A percentile compares a stretch with the other conserved stretches of the same genome.
Evolutionary conservation across 495 filamentous ascomycete genomes (phyloP).

Genomic region (Hypoxylon trugodes): DNA sequence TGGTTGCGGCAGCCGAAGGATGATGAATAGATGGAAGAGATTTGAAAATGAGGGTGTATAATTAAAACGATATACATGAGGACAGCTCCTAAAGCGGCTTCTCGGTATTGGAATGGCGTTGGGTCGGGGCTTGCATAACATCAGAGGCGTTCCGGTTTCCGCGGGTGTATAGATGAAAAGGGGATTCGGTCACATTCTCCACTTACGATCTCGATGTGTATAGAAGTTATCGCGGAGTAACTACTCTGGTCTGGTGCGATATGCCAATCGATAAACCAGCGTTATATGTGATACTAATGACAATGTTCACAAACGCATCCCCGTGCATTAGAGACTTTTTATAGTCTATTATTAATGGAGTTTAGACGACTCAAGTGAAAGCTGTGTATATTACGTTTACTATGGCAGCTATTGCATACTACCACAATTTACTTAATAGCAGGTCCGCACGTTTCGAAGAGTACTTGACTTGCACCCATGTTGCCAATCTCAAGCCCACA

Average conservation of each 20-base stretch:
- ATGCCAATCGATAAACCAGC: no score
- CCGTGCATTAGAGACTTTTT: no score
- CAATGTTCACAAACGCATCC: no score
- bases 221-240: constrained; percentile 2
- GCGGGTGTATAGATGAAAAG: constrained; percentile 3
- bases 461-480: background rate
- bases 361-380: no score
- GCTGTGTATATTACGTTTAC: no score
- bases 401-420: no score
- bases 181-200: constrained; percentile 31
- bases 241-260: no score
- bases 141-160: constrained; percentile 28
- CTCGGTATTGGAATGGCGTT: constrained; percentile 22
- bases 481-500: constrained; percentile 7
- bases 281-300: no score
- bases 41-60: background rate
- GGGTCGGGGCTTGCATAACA: constrained; percentile 27
- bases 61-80: background rate
- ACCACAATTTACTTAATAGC: no score
- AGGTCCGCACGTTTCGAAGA: background rate
- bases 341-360: no score
- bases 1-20: constrained; percentile 78
- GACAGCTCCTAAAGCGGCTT: background rate
- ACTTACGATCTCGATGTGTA: constrained; percentile 22
- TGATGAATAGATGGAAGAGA: constrained; percentile 50